phyloP scores from a whole-genome alignment of 2,329 filamentous ascomycete genomes.

The Dothideomycetidae sp. region DNA sequence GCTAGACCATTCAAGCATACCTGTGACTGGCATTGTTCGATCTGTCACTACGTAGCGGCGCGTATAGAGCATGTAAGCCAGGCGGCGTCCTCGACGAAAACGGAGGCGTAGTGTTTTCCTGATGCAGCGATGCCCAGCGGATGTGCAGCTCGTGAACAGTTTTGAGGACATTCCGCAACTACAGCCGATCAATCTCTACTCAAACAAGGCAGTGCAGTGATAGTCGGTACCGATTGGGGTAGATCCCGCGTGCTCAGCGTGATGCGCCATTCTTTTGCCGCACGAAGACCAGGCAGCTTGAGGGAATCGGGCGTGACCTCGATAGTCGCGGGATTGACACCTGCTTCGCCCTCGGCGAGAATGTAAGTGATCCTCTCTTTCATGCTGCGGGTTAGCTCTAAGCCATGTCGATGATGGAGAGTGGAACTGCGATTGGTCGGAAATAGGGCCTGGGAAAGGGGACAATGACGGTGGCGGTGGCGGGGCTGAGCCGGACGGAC shows the following conservation, averaged over 20 bases:
- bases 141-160: slow-evolving; percentile 60
- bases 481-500: too few relatives aligned
- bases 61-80: slow-evolving; percentile 70
- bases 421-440: too few relatives aligned
- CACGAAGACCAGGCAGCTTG: slow-evolving; percentile 45
- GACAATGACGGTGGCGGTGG: too few relatives aligned
- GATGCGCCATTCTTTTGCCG: slow-evolving; percentile 63
- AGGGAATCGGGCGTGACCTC: slow-evolving; percentile 40
- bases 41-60: slow-evolving; percentile 44
- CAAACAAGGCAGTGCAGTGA: neutral
- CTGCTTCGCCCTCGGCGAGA: slow-evolving; percentile 49
- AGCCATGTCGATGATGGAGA: neutral
- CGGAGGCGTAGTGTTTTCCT: slow-evolving; percentile 50
- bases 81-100: slow-evolving; percentile 62
- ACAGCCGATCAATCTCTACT: slow-evolving; percentile 11
- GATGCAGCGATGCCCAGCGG: slow-evolving; percentile 53
- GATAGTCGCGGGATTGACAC: slow-evolving; percentile 50
- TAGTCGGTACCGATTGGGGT: slow-evolving; percentile 42
- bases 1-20: too few relatives aligned
- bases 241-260: slow-evolving; percentile 63
- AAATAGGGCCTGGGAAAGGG: too few relatives aligned
- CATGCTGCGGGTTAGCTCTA: slow-evolving; percentile 39
- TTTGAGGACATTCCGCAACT: slow-evolving; percentile 48
- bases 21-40: too few relatives aligned
- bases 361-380: slow-evolving; percentile 64